phyloP scores from a whole-genome alignment of 768 basidiomycete species.

The Phylloporus sp. region DNA sequence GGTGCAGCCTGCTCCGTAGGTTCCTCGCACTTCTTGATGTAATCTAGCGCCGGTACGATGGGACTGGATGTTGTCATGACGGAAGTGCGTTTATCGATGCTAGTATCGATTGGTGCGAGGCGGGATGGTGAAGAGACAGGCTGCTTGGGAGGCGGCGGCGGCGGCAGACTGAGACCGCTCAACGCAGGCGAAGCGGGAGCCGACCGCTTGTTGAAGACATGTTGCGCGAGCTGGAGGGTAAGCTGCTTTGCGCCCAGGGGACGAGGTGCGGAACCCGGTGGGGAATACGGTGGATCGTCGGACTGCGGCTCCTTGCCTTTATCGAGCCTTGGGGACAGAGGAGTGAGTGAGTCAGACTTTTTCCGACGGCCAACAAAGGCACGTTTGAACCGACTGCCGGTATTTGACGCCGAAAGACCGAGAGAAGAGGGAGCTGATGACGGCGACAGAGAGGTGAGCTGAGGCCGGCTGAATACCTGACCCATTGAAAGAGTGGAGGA shows the following conservation, averaged over 20 bases:
- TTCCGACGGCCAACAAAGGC: conserved; percentile 32
- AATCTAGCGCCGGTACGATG: conserved; percentile 55
- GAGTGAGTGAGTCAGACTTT: conserved; percentile 22
- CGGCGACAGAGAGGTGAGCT: conserved; percentile 22
- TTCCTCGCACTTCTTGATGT: conserved; percentile 42
- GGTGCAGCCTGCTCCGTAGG: conserved; percentile 17
- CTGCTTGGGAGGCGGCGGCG: conserved; percentile 38
- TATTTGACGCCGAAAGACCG: conserved; percentile 14
- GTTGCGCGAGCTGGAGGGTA: conserved; percentile 42
- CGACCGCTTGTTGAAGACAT: conserved; percentile 41
- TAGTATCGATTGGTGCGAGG: conserved; percentile 19
- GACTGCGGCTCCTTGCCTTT: conserved; percentile 18
- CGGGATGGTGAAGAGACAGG: conserved; percentile 18
- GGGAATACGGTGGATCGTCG: conserved; percentile 15
- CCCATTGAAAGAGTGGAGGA: conserved; percentile 30
- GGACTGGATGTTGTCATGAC: conserved; percentile 51
- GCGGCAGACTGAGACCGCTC: conserved; percentile 27
- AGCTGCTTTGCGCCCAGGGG: conserved; percentile 32
- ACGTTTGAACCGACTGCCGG: conserved; percentile 28
- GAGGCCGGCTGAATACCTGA: conserved; percentile 33
- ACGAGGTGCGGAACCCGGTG: conserved; percentile 13
- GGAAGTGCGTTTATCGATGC: conserved; percentile 40
- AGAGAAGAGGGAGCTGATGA: conserved; percentile 26
- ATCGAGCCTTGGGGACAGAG: conserved; percentile 21
- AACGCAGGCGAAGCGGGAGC: conserved; percentile 31